A percentile compares a stretch with the other conserved stretches of the same genome.
Evolutionary conservation across 1,284 basidiomycete genomes (phyloP).

Genomic region (Puccinia triticina): DNA sequence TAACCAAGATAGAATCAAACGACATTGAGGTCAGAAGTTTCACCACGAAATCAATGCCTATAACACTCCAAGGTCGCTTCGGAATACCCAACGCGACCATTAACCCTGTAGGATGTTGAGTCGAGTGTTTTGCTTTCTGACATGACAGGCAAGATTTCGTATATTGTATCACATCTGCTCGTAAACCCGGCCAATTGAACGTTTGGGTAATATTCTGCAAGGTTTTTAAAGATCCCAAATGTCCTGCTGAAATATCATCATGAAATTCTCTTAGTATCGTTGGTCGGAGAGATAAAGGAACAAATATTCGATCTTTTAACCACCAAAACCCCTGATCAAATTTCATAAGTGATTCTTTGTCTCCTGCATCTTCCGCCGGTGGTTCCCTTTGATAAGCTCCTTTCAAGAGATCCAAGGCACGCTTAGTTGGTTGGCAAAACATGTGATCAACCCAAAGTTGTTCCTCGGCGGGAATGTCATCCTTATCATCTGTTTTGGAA

Average conservation of each 20-base stretch:
- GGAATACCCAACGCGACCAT: slow-evolving; percentile 60
- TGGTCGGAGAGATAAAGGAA: not conserved
- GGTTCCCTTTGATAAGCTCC: too few species aligned
- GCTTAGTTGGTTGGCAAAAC: too few species aligned
- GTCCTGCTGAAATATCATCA: not conserved
- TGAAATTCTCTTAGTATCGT: not conserved
- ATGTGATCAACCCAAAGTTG: too few species aligned
- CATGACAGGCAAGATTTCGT: not conserved
- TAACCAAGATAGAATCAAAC: slow-evolving; percentile 54
- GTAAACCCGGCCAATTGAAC: slow-evolving; percentile 9
- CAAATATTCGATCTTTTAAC: not conserved
- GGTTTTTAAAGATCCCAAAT: not conserved
- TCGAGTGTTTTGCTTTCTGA: not conserved
- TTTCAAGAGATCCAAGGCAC: too few species aligned
- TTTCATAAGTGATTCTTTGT: not conserved
- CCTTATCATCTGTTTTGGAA: too few species aligned
- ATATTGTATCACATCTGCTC: not conserved
- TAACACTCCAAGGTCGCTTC: slow-evolving; percentile 60
- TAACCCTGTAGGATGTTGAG: slow-evolving; percentile 55
- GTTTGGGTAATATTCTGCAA: not conserved
- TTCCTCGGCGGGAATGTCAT: too few species aligned
- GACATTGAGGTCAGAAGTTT: slow-evolving; percentile 62
- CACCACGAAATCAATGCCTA: slow-evolving; percentile 65
- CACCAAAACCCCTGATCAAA: not conserved
- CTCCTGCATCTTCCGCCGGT: too few species aligned